These are phyloP conservation scores for Vachellia pachyceras DNA, from an alignment of 306 rosid genomes.

Conservation along the genomic window DNA sequence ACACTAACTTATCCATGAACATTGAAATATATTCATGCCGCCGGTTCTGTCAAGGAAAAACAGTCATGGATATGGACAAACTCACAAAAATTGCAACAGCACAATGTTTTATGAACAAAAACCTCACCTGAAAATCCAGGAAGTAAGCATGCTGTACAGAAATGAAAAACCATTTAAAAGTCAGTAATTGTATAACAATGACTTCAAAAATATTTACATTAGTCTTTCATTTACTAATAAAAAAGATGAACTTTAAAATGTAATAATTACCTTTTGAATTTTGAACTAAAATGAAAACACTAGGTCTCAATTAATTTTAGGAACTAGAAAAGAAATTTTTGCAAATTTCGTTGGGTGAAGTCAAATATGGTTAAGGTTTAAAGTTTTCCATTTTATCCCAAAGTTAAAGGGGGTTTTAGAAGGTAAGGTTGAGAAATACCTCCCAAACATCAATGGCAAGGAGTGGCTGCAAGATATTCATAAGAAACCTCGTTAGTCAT, in stretches of 20 bases:
- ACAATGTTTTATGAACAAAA: conserved; percentile 14
- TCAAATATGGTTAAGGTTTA: neutral
- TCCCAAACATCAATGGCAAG: conserved; percentile 96
- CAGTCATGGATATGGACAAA: conserved; percentile 29
- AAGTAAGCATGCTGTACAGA: conserved; percentile 89
- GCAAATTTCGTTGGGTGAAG: neutral
- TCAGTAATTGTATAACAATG: conserved; percentile 39
- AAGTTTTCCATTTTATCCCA: neutral
- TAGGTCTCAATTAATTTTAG: neutral
- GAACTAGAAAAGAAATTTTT: neutral
- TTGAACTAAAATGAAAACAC: neutral
- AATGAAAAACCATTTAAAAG: conserved; percentile 29
- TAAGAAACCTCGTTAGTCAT: conserved; percentile 36
- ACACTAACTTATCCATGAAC: conserved; percentile 79
- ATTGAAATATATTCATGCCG: conserved; percentile 70
- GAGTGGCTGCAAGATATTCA: conserved; percentile 75
- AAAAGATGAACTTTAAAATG: neutral
- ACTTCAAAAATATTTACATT: neutral
- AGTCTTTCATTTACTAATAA: neutral
- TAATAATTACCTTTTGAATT: neutral
- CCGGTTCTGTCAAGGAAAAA: conserved; percentile 54
- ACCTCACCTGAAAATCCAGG: conserved; percentile 86
- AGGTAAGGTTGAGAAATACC: conserved; percentile 54
- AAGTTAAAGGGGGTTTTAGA: neutral
- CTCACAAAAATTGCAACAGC: conserved; percentile 2